These are phyloP conservation scores for Solanum virginianum DNA, from an alignment of 257 asterid genomes.

Conservation along the genomic window DNA sequence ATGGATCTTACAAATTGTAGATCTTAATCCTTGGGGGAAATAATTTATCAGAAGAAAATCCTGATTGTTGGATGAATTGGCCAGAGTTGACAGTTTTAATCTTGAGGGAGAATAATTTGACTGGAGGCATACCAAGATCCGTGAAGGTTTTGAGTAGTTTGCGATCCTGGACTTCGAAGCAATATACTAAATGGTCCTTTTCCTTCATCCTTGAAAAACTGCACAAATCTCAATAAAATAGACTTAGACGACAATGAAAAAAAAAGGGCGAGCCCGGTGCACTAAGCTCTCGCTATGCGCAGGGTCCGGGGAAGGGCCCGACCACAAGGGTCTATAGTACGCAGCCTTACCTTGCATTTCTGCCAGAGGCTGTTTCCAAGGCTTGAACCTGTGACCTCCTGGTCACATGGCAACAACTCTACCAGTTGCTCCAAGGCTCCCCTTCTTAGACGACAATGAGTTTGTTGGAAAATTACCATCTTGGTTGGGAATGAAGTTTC, in stretches of 20 bases:
- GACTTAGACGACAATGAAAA: conserved; percentile 8
- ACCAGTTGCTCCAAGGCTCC: no score
- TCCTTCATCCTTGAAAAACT: conserved; percentile 3
- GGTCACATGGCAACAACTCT: no score
- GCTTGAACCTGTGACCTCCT: no score
- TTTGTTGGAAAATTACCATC: no score
- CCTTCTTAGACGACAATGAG: conserved; percentile 5
- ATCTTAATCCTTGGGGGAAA: conserved; percentile 13
- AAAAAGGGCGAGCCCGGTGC: no score
- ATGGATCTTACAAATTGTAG: neutral
- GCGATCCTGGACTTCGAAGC: neutral
- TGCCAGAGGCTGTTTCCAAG: no score
- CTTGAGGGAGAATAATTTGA: conserved; percentile 7
- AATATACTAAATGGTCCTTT: conserved; percentile 4
- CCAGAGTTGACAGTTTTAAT: neutral
- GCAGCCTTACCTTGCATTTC: no score
- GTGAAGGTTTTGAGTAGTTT: neutral
- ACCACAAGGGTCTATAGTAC: no score
- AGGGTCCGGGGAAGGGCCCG: no score
- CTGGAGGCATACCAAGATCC: conserved; percentile 18
- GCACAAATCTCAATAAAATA: neutral
- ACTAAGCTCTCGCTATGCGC: no score
- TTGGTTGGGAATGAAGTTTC: no score
- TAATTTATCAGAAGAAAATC: conserved; percentile 3
- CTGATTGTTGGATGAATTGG: conserved; percentile 19